Evolutionary conservation across 1,139 yeast genomes (phyloP).

Genomic region (Suhomyces kunorum): DNA sequence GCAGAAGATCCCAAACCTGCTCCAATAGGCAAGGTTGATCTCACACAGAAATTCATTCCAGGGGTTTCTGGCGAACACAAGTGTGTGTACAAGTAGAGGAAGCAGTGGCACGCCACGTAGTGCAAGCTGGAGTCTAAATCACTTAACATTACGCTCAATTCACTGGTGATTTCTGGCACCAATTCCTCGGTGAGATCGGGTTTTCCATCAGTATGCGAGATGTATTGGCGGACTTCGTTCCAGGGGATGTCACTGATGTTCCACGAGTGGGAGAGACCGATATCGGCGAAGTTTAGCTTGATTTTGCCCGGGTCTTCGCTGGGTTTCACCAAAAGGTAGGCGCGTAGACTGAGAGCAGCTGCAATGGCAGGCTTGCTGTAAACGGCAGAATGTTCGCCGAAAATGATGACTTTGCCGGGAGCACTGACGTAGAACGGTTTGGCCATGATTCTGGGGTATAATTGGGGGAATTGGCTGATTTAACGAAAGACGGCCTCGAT

Average conservation of each 20-base stretch:
- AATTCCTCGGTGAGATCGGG: constrained; percentile 57
- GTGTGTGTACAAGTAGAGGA: constrained; percentile 70
- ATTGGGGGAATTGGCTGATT: too few relatives aligned
- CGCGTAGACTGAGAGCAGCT: constrained; percentile 79
- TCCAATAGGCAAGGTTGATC: constrained; percentile 91
- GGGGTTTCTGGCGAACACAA: constrained; percentile 51
- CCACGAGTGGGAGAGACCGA: constrained; percentile 67
- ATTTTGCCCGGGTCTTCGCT: constrained; percentile 41
- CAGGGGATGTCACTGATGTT: constrained; percentile 60
- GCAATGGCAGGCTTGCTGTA: constrained; percentile 91
- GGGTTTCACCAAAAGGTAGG: constrained; percentile 67
- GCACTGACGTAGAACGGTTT: constrained; percentile 76
- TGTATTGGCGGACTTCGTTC: constrained; percentile 36
- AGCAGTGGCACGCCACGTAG: constrained; percentile 81
- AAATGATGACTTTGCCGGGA: constrained; percentile 94
- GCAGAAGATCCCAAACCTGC: constrained; percentile 98
- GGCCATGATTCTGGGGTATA: too few relatives aligned
- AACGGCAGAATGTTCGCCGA: constrained; percentile 97
- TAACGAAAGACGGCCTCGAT: too few relatives aligned
- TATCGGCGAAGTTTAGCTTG: constrained; percentile 80
- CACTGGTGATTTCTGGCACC: constrained; percentile 58
- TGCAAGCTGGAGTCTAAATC: constrained; percentile 58
- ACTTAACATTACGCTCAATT: constrained; percentile 45
- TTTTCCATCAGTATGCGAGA: constrained; percentile 25
- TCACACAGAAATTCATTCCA: constrained; percentile 62